A percentile compares a stretch with the other conserved stretches of the same genome.
These are phyloP conservation scores for Teratosphaeria viscida DNA, from an alignment of 2,329 filamentous ascomycete genomes.

Conservation along the genomic window DNA sequence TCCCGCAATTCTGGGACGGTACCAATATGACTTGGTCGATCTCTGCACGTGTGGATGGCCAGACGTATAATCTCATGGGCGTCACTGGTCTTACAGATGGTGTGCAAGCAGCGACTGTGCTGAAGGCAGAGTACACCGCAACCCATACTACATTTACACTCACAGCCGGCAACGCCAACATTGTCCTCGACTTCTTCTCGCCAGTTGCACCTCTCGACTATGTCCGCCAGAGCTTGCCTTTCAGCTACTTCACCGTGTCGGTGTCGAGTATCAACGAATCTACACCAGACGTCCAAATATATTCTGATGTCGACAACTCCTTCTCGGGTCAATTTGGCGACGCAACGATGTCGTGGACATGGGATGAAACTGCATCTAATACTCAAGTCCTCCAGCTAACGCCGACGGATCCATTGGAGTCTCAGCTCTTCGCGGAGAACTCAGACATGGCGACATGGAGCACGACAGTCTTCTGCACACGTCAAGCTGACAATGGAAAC, in stretches of 20 bases:
- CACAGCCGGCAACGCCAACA: slow-evolving; percentile 25
- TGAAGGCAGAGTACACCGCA: slow-evolving; percentile 30
- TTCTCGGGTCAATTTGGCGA: slow-evolving; percentile 29
- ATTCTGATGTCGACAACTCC: slow-evolving; percentile 34
- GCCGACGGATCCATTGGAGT: slow-evolving; percentile 6
- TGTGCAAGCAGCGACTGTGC: slow-evolving; percentile 26
- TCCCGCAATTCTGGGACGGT: slow-evolving; percentile 35
- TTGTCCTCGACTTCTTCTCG: slow-evolving; percentile 36
- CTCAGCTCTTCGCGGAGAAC: slow-evolving; percentile 18
- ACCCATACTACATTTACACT: slow-evolving; percentile 34
- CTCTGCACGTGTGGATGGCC: slow-evolving; percentile 32
- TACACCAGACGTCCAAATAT: slow-evolving; percentile 28
- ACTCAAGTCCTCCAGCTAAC: background rate
- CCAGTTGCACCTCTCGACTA: slow-evolving; percentile 34
- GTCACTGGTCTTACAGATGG: slow-evolving; percentile 19
- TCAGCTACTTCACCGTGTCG: slow-evolving; percentile 33
- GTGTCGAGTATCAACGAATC: slow-evolving; percentile 14
- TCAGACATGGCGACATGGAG: slow-evolving; percentile 35
- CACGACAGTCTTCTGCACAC: slow-evolving; percentile 31
- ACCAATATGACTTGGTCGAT: slow-evolving; percentile 33
- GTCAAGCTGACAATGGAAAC: slow-evolving; percentile 21
- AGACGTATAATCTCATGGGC: slow-evolving; percentile 34
- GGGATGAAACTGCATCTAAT: background rate
- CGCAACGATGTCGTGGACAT: background rate
- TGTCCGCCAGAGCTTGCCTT: slow-evolving; percentile 35